A percentile compares a stretch with the other conserved stretches of the same genome.
Conservation (phyloP, 2,329 filamentous ascomycete species). For the Sporothrix phasma region DNA sequence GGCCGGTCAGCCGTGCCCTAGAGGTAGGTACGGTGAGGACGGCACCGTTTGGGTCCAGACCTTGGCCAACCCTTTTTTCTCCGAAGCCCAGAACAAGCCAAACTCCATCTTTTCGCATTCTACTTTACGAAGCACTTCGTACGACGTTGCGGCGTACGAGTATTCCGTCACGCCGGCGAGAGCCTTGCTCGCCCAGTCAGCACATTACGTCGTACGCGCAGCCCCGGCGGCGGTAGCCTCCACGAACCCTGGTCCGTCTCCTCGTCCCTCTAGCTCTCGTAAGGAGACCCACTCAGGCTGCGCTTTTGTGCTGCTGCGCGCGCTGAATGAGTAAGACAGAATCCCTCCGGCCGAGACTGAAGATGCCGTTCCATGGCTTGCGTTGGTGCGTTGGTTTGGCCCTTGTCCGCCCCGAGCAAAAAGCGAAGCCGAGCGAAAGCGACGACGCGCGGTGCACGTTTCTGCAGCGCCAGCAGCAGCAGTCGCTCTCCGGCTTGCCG, state of each 20-base stretch:
- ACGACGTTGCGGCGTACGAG: too few relatives aligned
- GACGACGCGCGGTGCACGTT: neutral
- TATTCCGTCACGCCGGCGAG: too few relatives aligned
- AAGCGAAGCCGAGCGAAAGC: neutral
- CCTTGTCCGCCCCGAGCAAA: neutral
- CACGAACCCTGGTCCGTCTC: neutral
- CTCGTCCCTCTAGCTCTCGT: neutral
- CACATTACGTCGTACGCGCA: neutral
- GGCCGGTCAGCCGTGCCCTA: neutral
- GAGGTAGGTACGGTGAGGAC: neutral
- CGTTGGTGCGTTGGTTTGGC: neutral
- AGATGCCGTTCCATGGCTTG: neutral
- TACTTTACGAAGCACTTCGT: neutral
- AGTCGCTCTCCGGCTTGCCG: too few relatives aligned
- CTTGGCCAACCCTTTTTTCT: neutral
- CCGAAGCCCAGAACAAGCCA: slow-evolving; percentile 1
- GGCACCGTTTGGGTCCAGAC: neutral
- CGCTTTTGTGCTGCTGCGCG: neutral
- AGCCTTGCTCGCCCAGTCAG: neutral
- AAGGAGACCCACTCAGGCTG: neutral
- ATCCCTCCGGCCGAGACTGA: neutral
- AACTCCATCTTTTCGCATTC: neutral
- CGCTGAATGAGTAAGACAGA: slow-evolving; percentile 6
- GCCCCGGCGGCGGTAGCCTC: neutral
- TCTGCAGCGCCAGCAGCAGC: neutral